Evolutionary conservation across 108 stramenopile species (phyloP).

Genomic region (Cyclotella baltica): DNA sequence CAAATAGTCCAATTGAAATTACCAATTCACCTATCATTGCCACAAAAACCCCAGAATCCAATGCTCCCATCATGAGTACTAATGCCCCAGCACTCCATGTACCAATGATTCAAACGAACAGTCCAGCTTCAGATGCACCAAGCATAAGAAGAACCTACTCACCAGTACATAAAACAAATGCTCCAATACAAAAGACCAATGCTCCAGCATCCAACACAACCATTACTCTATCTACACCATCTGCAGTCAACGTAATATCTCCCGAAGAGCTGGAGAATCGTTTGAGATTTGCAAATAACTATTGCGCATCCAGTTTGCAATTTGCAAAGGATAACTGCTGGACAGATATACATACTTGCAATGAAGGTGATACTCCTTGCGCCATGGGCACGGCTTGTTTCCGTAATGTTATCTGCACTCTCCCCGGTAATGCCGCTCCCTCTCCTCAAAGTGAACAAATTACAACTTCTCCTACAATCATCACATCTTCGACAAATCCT

Average conservation of each 20-base stretch:
- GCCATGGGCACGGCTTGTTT: conserved; percentile 39
- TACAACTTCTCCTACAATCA: background rate
- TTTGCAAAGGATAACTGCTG: conserved; percentile 37
- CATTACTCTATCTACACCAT: conserved; percentile 10
- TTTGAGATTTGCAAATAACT: conserved; percentile 35
- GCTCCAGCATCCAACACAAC: background rate
- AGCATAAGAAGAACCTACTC: no score
- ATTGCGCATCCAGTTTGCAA: conserved; percentile 42
- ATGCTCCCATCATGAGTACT: background rate
- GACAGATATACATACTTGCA: conserved; percentile 36
- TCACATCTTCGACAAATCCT: no score
- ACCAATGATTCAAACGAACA: background rate
- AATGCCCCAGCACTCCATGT: background rate
- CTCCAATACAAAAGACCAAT: no score
- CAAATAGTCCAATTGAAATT: background rate
- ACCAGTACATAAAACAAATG: no score
- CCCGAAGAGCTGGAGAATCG: conserved; percentile 30
- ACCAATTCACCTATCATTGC: background rate
- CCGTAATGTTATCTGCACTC: conserved; percentile 34
- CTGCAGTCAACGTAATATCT: conserved; percentile 16
- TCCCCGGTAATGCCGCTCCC: background rate
- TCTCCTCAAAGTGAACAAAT: background rate
- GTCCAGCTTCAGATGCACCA: background rate
- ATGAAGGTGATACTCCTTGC: conserved; percentile 41
- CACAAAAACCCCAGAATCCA: background rate